Conservation (phyloP, 2,329 filamentous ascomycete species). For the Lojkania enalia region DNA sequence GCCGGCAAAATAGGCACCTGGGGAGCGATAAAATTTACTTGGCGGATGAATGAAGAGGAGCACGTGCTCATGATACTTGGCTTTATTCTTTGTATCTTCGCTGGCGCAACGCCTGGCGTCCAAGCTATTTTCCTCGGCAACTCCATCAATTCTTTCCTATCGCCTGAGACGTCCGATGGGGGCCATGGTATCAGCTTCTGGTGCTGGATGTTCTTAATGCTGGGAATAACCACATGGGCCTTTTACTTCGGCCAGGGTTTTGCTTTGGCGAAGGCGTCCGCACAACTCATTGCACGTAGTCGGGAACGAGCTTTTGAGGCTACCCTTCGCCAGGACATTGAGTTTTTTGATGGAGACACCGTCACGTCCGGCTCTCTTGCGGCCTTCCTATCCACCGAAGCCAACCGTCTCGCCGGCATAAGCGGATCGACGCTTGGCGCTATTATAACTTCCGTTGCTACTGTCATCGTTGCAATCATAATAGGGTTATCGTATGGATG, state of each 20-base stretch:
- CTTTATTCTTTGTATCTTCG: slow-evolving; percentile 36
- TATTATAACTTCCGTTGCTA: slow-evolving; percentile 76
- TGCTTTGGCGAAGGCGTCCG: slow-evolving; percentile 61
- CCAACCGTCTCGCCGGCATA: slow-evolving; percentile 86
- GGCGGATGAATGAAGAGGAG: slow-evolving; percentile 37
- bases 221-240: slow-evolving; percentile 29
- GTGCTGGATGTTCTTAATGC: slow-evolving; percentile 44
- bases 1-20: slow-evolving; percentile 36
- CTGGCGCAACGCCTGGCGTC: slow-evolving; percentile 41
- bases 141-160: slow-evolving; percentile 72
- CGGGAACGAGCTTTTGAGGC: slow-evolving; percentile 80
- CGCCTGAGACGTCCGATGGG: slow-evolving; percentile 60
- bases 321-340: slow-evolving; percentile 83
- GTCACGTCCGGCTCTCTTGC: slow-evolving; percentile 90
- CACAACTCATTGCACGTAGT: slow-evolving; percentile 75
- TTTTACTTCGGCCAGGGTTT: slow-evolving; percentile 36
- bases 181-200: slow-evolving; percentile 65
- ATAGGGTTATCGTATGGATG: slow-evolving; percentile 75
- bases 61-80: slow-evolving; percentile 49
- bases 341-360: slow-evolving; percentile 88
- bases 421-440: slow-evolving; percentile 88
- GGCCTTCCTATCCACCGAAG: slow-evolving; percentile 66
- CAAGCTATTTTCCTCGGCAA: slow-evolving; percentile 83
- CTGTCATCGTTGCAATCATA: slow-evolving; percentile 72
- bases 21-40: slow-evolving; percentile 49